A percentile compares a stretch with the other conserved stretches of the same genome.
Evolutionary conservation across 768 basidiomycete species (phyloP).

Genomic region (Nidularia sp.): DNA sequence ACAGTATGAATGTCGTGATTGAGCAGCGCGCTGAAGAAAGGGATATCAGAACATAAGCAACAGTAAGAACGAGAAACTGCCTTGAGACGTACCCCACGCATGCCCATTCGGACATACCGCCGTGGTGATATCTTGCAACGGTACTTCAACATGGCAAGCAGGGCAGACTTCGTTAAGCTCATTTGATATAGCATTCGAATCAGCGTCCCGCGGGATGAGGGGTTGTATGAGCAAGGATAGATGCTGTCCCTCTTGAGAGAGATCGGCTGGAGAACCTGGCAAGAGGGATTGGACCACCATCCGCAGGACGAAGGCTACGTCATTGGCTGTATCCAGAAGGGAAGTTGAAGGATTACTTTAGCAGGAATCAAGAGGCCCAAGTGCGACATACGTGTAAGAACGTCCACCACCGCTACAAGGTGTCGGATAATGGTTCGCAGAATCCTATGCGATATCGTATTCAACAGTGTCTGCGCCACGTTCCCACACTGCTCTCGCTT

Average conservation of each 20-base stretch:
- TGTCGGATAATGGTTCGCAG: constrained; percentile 57
- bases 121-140: constrained; percentile 51
- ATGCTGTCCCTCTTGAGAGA: constrained; percentile 26
- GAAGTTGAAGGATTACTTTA: too few species aligned
- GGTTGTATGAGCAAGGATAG: constrained; percentile 22
- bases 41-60: constrained; percentile 5
- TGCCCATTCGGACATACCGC: constrained; percentile 73
- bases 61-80: constrained; percentile 1
- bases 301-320: constrained; percentile 63
- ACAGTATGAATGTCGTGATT: constrained; percentile 74
- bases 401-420: constrained; percentile 37
- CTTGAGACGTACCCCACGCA: constrained; percentile 57
- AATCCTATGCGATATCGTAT: constrained; percentile 47
- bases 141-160: constrained; percentile 63
- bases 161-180: constrained; percentile 66
- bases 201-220: constrained; percentile 11
- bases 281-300: constrained; percentile 57
- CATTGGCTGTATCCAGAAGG: constrained; percentile 34
- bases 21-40: constrained; percentile 64
- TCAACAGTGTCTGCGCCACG: constrained; percentile 48
- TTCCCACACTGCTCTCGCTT: constrained; percentile 43
- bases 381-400: constrained; percentile 39
- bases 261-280: constrained; percentile 40
- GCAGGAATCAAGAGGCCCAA: neutral
- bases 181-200: constrained; percentile 16